Evolutionary conservation across 345 rosid species (phyloP), one percentile per base, ranked within the genome.

Genomic region (Pugionium dolabratum): DNA sequence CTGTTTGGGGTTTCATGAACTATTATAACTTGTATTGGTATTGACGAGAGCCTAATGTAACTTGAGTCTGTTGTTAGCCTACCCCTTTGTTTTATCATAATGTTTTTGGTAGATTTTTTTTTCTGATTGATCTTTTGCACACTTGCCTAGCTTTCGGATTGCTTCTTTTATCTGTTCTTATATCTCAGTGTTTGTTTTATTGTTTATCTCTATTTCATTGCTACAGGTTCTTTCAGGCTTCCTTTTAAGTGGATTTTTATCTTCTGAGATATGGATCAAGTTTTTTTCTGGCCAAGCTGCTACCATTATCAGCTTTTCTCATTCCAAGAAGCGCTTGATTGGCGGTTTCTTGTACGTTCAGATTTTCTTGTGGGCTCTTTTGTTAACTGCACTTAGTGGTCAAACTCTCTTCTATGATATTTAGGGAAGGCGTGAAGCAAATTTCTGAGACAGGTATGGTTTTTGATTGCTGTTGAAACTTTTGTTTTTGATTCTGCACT

Each of bases 371-470:
- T 84, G 84, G 88, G 83, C 79, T 88, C 92, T 79, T 90, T 90
- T 66, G 84, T 88, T 73, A 94, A 90, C 78, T 86, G 96, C 81
- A 94, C 99, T 75, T 94, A 88, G 89, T 79, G 74, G 65, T 68
- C 77, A 5, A 62, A 70, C 69, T 69, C 67, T 74, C 73, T 59
- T 77, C 60, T 49, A 75, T 71, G 79, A 83, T 60, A 76, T 73
- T 75, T 71, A 49, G 69, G 71, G 75, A 76, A 81, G 81, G 74
- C 70, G 76, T 82, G 78, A 82, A 80, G 86, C 86, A 73, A 78
- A 74, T 56, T 71, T 75, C 80, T 90, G 78, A 78, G 76, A 72
- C 75, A 81, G 84, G 84, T 80, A 84, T 76, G 84, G 67, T 62
- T 85, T 75, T 54, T 68, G 67, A 53, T 73, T 54, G 29, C 47